phyloP scores from a whole-genome alignment of 768 basidiomycete genomes.

The Phanerochaete carnosa region DNA sequence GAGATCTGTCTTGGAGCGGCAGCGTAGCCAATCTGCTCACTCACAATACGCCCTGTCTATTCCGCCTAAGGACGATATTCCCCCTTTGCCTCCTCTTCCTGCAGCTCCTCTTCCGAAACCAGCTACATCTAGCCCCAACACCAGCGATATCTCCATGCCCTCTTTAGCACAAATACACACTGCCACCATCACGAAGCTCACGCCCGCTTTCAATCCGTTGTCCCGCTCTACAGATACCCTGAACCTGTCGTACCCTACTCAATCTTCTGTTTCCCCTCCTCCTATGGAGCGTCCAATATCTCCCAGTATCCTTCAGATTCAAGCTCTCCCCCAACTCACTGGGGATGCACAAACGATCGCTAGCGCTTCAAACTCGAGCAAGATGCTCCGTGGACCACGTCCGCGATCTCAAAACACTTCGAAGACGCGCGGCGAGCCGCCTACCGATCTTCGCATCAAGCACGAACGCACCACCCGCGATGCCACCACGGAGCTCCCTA shows the following conservation, averaged over 20 bases:
- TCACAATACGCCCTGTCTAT: slow-evolving; percentile 5
- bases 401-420: slow-evolving; percentile 5
- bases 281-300: background rate
- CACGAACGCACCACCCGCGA: background rate
- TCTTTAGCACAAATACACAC: slow-evolving; percentile 23
- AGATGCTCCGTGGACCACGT: slow-evolving; percentile 23
- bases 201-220: slow-evolving; percentile 12
- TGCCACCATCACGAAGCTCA: slow-evolving; percentile 23
- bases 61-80: background rate
- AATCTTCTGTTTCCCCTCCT: slow-evolving; percentile 4
- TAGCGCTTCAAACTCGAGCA: slow-evolving; percentile 10
- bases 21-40: slow-evolving; percentile 31
- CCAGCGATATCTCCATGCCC: slow-evolving; percentile 19
- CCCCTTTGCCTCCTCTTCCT: background rate
- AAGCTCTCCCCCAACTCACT: slow-evolving; percentile 2
- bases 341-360: background rate
- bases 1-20: slow-evolving; percentile 34
- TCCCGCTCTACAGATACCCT: slow-evolving; percentile 15
- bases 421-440: background rate
- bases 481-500: background rate
- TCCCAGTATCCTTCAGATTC: background rate
- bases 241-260: slow-evolving; percentile 9
- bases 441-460: background rate
- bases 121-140: slow-evolving; percentile 15
- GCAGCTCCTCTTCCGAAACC: background rate